Evolutionary conservation across 2,329 filamentous ascomycete species (phyloP).

Genomic region (Cercospora sojina): DNA sequence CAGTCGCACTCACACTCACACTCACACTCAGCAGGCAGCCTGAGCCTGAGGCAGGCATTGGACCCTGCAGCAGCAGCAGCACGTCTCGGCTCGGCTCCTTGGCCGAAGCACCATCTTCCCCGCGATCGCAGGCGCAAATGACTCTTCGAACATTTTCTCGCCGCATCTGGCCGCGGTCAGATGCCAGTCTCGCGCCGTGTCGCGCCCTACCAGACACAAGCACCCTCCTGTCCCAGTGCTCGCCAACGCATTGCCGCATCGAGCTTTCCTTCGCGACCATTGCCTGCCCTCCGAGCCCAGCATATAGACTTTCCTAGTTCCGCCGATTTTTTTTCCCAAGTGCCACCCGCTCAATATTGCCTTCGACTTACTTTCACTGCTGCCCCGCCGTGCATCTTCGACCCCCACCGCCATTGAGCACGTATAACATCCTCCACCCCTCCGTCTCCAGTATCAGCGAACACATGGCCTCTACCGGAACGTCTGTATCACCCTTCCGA

Average conservation of each 20-base stretch:
- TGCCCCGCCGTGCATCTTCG: slow-evolving; percentile 6
- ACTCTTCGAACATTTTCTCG: slow-evolving; percentile 7
- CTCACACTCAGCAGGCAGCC: neutral
- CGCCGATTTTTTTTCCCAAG: slow-evolving; percentile 1
- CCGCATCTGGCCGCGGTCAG: slow-evolving; percentile 9
- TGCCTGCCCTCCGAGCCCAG: neutral
- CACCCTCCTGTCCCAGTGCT: neutral
- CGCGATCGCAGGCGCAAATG: slow-evolving; percentile 4
- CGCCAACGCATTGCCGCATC: neutral
- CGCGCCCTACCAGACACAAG: slow-evolving; percentile 1
- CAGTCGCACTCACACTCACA: no score
- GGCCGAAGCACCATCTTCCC: slow-evolving; percentile 5
- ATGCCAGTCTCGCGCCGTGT: neutral
- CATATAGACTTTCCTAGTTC: slow-evolving; percentile 14
- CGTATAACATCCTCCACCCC: neutral
- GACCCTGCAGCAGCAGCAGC: slow-evolving; percentile 3
- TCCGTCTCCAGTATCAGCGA: neutral
- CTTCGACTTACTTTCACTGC: neutral
- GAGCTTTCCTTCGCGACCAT: neutral
- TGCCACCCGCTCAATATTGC: neutral
- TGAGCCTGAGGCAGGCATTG: neutral
- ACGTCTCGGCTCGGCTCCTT: neutral
- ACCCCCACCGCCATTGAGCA: neutral
- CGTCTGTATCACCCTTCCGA: slow-evolving; percentile 22
- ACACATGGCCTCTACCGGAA: slow-evolving; percentile 24